phyloP scores from a whole-genome alignment of 768 basidiomycete species.

The Suillus subluteus region DNA sequence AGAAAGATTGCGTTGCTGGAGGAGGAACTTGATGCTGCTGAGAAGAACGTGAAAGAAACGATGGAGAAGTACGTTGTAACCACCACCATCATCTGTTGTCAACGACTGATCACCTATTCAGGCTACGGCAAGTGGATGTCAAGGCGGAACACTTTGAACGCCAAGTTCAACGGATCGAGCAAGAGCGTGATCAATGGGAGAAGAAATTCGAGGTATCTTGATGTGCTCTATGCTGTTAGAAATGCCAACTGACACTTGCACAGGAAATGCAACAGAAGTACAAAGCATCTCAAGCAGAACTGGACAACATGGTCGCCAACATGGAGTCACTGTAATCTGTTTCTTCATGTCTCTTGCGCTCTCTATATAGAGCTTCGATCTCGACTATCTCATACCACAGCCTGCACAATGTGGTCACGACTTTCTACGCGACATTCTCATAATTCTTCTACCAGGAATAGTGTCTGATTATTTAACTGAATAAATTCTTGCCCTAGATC shows the following conservation, averaged over 20 bases:
- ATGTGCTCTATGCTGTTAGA: not conserved
- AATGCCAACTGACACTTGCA: conserved; percentile 15
- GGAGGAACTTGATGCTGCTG: conserved; percentile 93
- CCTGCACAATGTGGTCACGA: not conserved
- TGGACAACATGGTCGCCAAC: conserved; percentile 78
- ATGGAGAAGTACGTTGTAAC: conserved; percentile 82
- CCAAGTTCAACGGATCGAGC: conserved; percentile 81
- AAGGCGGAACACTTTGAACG: conserved; percentile 99
- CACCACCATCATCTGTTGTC: conserved; percentile 17
- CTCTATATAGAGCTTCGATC: conserved; percentile 4
- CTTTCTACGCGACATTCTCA: conserved; percentile 18
- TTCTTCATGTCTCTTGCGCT: conserved; percentile 9
- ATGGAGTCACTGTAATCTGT: conserved; percentile 69
- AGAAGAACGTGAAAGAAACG: conserved; percentile 96
- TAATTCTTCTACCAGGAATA: conserved; percentile 26
- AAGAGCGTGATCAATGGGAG: conserved; percentile 93
- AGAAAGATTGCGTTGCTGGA: conserved; percentile 92
- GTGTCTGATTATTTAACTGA: conserved; percentile 18
- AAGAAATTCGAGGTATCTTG: conserved; percentile 83
- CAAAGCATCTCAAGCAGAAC: conserved; percentile 71
- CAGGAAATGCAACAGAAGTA: conserved; percentile 78
- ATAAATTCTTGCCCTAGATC: conserved; percentile 7
- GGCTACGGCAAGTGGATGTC: conserved; percentile 94
- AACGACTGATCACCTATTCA: conserved; percentile 38
- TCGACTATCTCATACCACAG: conserved; percentile 2